phyloP scores from a whole-genome alignment of 2,329 filamentous ascomycete genomes.

The Sarocladium oryzae region DNA sequence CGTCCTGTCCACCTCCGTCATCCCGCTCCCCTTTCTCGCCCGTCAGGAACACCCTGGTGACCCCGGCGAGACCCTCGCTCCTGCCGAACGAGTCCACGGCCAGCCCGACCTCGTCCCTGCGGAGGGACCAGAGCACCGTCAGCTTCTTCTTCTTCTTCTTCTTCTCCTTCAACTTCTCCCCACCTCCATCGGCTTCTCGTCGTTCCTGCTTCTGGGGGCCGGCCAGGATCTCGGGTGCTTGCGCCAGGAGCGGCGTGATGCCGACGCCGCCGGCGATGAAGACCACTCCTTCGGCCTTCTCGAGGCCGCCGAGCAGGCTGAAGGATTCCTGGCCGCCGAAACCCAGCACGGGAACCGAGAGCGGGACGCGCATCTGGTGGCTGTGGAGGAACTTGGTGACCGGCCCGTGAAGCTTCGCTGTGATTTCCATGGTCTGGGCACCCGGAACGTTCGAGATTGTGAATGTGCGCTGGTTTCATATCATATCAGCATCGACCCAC shows the following conservation, averaged over 20 bases:
- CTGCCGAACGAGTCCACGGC: conserved; percentile 1
- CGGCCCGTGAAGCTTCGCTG: conserved; percentile 60
- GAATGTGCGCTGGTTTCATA: conserved; percentile 49
- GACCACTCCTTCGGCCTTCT: conserved; percentile 27
- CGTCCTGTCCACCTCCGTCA: conserved; percentile 13
- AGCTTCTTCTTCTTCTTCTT: conserved; percentile 35
- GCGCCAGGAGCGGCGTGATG: conserved; percentile 73
- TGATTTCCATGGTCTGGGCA: conserved; percentile 46
- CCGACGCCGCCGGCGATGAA: conserved; percentile 78
- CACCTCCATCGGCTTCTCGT: too few relatives aligned
- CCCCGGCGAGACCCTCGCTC: background rate
- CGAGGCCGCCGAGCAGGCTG: conserved; percentile 21
- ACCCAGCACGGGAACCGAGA: conserved; percentile 58
- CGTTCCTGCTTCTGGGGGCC: background rate
- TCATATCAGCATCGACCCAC: too few relatives aligned
- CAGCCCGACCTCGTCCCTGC: background rate
- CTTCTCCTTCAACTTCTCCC: too few relatives aligned
- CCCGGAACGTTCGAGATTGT: conserved; percentile 34
- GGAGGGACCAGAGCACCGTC: conserved; percentile 53
- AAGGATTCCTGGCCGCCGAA: conserved; percentile 59
- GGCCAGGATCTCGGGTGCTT: conserved; percentile 32
- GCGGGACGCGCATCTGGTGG: conserved; percentile 42
- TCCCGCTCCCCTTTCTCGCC: conserved; percentile 31
- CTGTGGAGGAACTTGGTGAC: conserved; percentile 61
- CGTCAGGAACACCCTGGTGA: conserved; percentile 59